Conservation (phyloP, 495 filamentous ascomycete species). For the Clavariopsis aquatica region DNA sequence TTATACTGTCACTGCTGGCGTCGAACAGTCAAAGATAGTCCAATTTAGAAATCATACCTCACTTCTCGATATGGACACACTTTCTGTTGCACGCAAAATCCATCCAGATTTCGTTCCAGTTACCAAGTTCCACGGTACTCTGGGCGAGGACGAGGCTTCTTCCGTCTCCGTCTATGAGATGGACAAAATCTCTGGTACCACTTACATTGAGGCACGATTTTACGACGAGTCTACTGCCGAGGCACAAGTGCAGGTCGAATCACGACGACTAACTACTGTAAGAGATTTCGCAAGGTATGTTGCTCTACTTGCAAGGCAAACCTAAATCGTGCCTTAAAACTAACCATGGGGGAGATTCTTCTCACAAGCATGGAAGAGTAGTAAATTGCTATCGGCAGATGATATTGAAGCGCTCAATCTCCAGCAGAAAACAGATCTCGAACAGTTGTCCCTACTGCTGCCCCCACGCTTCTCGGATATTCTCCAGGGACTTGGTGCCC, state of each 20-base stretch:
- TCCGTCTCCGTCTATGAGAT: not conserved
- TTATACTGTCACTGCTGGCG: constrained; percentile 14
- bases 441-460: not conserved
- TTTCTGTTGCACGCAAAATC: not conserved
- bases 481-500: not conserved
- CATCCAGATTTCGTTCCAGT: not conserved
- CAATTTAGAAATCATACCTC: constrained; percentile 5
- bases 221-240: not conserved
- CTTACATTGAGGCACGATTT: not conserved
- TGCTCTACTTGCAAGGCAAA: not conserved
- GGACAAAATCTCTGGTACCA: not conserved
- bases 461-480: not conserved
- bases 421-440: not conserved
- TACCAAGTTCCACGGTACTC: not conserved
- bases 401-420: not conserved
- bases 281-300: not conserved
- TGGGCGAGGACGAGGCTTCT: not conserved
- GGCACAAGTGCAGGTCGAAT: not conserved
- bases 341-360: not conserved
- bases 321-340: not conserved
- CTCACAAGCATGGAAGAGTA: not conserved
- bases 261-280: not conserved
- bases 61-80: constrained; percentile 9
- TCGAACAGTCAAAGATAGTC: constrained; percentile 9
- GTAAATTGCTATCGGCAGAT: not conserved